Base-by-base conservation (phyloP, 148 eudicot genomes). In the Amaranthus palmeri region DNA sequence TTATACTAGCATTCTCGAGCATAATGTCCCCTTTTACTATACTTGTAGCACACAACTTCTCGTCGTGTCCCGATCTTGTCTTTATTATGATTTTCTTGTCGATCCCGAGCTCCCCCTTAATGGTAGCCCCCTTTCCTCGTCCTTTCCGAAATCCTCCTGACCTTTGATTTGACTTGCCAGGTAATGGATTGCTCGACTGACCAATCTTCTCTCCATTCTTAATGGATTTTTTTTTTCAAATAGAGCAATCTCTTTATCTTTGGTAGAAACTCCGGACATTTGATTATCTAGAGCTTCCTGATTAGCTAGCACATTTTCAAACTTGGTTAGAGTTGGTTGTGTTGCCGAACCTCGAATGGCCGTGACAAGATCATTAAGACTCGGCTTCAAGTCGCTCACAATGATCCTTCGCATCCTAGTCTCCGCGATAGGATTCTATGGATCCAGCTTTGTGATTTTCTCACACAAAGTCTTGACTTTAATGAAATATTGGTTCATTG, bases 231-330 rank as follows among this genome's bases (percentile, higher is more conserved):
- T 72, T 62, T 1, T 54, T 53, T 4, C 47, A 25, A 25, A 25
- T 25, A 25, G 36, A 25, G 36, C 36, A 25, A 2, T 25, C 36
- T 25, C 36, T 25, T 73, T 62, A 10, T 65, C 55, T 7, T 54
- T 65, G 13, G 4, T 15, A 5, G 52, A 15, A 14, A 8, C 12
- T 46, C 42, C 10, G 14, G 13, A 64, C 63, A 67, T 56, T 46
- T 74, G 54, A 8, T 66, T 73, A 17, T 65, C 65, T 67, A 74
- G 58, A 51, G 67, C 59, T 48, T 72, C 68, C 54, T 63, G 60
- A 59, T 41, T 72, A 9, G 60, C 76, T 15, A 72, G 25, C 15
- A 63, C 25, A 18, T 42, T 51, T 65, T 72, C 61, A 12, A 72
- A 58, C 69, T 72, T 40, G 3, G 12, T 41, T 2, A 72, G 53